phyloP scores from a whole-genome alignment of 768 basidiomycete genomes.

The Dentipellis sp. region DNA sequence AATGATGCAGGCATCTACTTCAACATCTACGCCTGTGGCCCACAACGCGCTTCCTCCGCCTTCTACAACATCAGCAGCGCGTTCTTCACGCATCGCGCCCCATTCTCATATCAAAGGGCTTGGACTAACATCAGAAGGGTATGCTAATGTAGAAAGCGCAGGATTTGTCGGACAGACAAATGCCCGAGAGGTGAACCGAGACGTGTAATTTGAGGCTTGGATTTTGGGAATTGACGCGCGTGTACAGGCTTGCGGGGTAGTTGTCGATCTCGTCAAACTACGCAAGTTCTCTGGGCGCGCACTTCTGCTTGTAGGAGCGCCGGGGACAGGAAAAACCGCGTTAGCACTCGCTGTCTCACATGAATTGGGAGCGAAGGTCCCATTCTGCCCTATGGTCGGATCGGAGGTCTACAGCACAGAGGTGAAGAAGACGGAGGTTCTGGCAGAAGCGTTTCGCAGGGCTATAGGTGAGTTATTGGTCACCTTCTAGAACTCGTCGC shows the following conservation, averaged over 20 bases:
- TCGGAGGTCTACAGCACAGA: conserved; percentile 95
- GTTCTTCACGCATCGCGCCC: conserved; percentile 76
- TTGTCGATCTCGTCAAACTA: conserved; percentile 83
- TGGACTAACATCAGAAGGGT: conserved; percentile 78
- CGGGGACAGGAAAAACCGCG: conserved; percentile 97
- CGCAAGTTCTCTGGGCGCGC: conserved; percentile 93
- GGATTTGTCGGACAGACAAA: conserved; percentile 89
- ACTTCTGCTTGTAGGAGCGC: conserved; percentile 86
- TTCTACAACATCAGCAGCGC: conserved; percentile 46
- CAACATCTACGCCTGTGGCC: conserved; percentile 24
- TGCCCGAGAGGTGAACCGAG: conserved; percentile 71
- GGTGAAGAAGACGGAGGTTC: conserved; percentile 98
- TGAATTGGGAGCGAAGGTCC: conserved; percentile 89
- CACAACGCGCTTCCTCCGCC: conserved; percentile 72
- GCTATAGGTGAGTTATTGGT: conserved; percentile 72
- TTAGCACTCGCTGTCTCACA: conserved; percentile 93
- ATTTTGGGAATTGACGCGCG: background rate
- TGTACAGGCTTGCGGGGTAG: conserved; percentile 78
- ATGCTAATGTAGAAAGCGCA: conserved; percentile 58
- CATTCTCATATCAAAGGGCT: conserved; percentile 98
- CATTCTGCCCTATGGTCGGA: conserved; percentile 98
- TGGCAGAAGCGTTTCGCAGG: conserved; percentile 89
- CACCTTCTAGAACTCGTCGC: background rate
- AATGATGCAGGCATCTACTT: conserved; percentile 13
- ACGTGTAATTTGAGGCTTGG: background rate